phyloP scores from a whole-genome alignment of 2,329 filamentous ascomycete species.

The Fulvia fulva region DNA sequence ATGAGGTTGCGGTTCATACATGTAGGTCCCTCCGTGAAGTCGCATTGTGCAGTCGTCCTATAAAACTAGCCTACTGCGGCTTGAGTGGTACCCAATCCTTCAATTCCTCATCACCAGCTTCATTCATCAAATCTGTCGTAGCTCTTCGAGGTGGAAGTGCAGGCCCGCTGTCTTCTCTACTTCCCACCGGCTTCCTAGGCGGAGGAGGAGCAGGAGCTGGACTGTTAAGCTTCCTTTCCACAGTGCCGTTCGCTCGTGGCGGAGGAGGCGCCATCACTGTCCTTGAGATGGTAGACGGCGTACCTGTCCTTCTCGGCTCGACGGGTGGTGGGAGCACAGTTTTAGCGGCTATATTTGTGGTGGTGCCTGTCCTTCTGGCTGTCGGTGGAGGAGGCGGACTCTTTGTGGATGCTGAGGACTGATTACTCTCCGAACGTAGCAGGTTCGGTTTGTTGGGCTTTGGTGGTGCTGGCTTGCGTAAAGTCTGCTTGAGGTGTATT shows the following conservation, averaged over 20 bases:
- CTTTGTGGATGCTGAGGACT: conserved; percentile 18
- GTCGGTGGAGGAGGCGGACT: conserved; percentile 22
- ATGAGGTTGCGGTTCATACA: not conserved
- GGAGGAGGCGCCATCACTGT: conserved; percentile 16
- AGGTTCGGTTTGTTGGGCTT: conserved; percentile 34
- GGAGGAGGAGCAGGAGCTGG: conserved; percentile 19
- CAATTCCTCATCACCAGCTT: conserved; percentile 25
- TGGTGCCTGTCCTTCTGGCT: conserved; percentile 16
- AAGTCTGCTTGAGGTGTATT: conserved; percentile 24
- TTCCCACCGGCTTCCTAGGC: conserved; percentile 16
- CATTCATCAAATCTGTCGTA: conserved; percentile 30
- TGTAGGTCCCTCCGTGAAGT: not conserved
- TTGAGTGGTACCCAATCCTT: conserved; percentile 31
- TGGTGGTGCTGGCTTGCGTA: conserved; percentile 35
- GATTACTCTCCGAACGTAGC: conserved; percentile 27
- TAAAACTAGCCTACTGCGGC: conserved; percentile 16
- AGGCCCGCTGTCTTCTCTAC: conserved; percentile 16
- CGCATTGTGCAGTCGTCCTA: not conserved
- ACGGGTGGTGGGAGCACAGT: conserved; percentile 18
- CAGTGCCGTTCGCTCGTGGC: conserved; percentile 6
- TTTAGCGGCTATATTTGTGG: conserved; percentile 3
- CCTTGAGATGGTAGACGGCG: conserved; percentile 3
- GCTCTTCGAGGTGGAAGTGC: conserved; percentile 24
- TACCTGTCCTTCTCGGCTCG: conserved; percentile 15
- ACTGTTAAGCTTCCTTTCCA: conserved; percentile 2